Percentiles rank a stretch among this genome's conserved stretches.
These are phyloP conservation scores for Tanacetum coccineum DNA, from an alignment of 129 eudicot species.

Conservation along the genomic window DNA sequence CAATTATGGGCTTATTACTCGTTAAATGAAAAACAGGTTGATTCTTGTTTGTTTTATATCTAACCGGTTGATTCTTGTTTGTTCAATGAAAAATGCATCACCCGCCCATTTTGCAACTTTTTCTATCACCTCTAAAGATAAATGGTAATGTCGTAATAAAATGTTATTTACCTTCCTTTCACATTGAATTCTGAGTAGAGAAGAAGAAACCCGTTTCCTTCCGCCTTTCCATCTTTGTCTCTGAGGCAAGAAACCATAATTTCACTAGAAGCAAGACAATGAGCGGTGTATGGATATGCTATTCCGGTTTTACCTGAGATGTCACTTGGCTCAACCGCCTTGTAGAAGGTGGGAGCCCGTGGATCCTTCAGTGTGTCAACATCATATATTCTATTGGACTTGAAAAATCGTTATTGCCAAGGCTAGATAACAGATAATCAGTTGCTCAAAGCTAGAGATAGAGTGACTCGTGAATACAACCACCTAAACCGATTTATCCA, in stretches of 20 bases:
- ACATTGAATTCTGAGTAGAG: slow-evolving; percentile 92
- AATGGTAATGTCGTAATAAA: not conserved
- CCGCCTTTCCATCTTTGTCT: slow-evolving; percentile 88
- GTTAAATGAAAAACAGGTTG: not conserved
- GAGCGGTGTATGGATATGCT: slow-evolving; percentile 93
- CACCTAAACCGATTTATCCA: too few species aligned
- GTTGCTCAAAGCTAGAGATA: too few species aligned
- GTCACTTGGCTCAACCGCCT: slow-evolving; percentile 75
- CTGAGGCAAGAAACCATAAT: slow-evolving; percentile 94
- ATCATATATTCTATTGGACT: slow-evolving; percentile 83
- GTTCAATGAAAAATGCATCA: not conserved
- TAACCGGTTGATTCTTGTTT: not conserved
- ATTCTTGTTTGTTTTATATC: not conserved
- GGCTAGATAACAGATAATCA: too few species aligned
- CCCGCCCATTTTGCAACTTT: slow-evolving; percentile 4
- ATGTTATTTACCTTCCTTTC: slow-evolving; percentile 75
- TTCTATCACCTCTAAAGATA: not conserved
- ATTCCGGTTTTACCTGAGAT: slow-evolving; percentile 76
- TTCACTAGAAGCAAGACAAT: slow-evolving; percentile 97
- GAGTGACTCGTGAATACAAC: too few species aligned
- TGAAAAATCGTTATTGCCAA: slow-evolving; percentile 25
- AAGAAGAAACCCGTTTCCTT: slow-evolving; percentile 91
- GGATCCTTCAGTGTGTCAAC: slow-evolving; percentile 78
- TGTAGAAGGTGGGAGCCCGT: slow-evolving; percentile 74
- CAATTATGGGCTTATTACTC: not conserved